Conservation (phyloP, 163 green algal species). For the Scenedesmus sp. region DNA sequence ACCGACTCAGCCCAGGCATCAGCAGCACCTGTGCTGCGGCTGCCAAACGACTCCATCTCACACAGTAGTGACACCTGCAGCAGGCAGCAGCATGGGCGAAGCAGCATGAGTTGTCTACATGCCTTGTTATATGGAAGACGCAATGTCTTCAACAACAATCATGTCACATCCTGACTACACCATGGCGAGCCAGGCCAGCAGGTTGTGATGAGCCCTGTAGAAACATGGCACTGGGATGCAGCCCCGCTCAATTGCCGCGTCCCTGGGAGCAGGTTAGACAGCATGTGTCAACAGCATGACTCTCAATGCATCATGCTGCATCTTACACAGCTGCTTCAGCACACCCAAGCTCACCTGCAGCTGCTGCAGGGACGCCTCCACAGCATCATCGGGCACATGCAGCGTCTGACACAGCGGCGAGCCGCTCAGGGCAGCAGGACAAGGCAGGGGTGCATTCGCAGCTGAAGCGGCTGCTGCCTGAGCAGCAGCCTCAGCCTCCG, state of each 20-base stretch:
- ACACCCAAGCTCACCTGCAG: slow-evolving; percentile 51
- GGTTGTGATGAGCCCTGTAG: not conserved
- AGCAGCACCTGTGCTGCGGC: slow-evolving; percentile 46
- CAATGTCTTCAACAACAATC: not conserved
- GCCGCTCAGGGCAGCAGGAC: slow-evolving; percentile 24
- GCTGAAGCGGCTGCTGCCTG: slow-evolving; percentile 42
- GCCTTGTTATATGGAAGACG: not conserved
- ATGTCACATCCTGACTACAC: not conserved
- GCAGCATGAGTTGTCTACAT: not conserved
- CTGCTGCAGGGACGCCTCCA: slow-evolving; percentile 49
- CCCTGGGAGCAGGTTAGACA: too few relatives aligned
- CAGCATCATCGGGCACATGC: slow-evolving; percentile 39
- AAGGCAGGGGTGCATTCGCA: not conserved
- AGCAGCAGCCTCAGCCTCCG: slow-evolving; percentile 32
- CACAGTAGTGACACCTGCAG: slow-evolving; percentile 56
- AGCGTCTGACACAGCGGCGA: slow-evolving; percentile 48
- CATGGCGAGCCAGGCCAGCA: not conserved
- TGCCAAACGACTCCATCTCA: slow-evolving; percentile 67
- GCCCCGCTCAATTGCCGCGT: too few relatives aligned
- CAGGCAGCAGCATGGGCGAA: not conserved
- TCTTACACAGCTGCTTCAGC: not conserved
- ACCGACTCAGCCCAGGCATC: slow-evolving; percentile 59
- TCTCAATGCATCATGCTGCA: not conserved
- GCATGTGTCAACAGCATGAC: not conserved
- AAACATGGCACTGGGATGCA: not conserved